Conservation (phyloP, 2,329 filamentous ascomycete genomes). For the Trichophyton benhamiae region DNA sequence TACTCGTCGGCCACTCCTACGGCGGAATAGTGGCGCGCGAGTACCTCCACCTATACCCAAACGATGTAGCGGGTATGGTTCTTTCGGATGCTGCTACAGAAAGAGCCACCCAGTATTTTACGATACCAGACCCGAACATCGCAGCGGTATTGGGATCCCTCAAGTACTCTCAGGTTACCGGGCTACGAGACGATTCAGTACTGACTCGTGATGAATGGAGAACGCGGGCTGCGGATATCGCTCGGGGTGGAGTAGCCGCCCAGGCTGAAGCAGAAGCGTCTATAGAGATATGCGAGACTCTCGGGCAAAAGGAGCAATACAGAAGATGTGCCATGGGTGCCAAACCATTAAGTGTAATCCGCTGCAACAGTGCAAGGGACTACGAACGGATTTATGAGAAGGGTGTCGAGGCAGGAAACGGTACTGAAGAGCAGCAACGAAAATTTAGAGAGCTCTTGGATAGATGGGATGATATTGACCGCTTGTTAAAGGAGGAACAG, state of each 20-base stretch:
- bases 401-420: conserved; percentile 24
- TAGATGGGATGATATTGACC: conserved; percentile 20
- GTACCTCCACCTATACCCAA: conserved; percentile 24
- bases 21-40: conserved; percentile 30
- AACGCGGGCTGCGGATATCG: conserved; percentile 21
- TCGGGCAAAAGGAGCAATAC: conserved; percentile 24
- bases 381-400: conserved; percentile 24
- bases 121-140: conserved; percentile 22
- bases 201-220: conserved; percentile 27
- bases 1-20: conserved; percentile 31
- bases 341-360: conserved; percentile 27
- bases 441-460: conserved; percentile 22
- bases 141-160: conserved; percentile 21
- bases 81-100: conserved; percentile 28
- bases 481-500: conserved; percentile 23
- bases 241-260: conserved; percentile 15
- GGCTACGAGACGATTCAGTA: conserved; percentile 19
- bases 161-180: conserved; percentile 23
- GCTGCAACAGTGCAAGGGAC: conserved; percentile 23
- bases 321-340: conserved; percentile 18
- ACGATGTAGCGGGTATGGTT: conserved; percentile 26
- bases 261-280: conserved; percentile 17
- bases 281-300: conserved; percentile 18
- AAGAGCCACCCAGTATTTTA: conserved; percentile 21
- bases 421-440: conserved; percentile 21